Percentiles rank a stretch among this genome's conserved stretches.
Conservation (phyloP, 2,329 filamentous ascomycete genomes). For the Bisporella sp. region DNA sequence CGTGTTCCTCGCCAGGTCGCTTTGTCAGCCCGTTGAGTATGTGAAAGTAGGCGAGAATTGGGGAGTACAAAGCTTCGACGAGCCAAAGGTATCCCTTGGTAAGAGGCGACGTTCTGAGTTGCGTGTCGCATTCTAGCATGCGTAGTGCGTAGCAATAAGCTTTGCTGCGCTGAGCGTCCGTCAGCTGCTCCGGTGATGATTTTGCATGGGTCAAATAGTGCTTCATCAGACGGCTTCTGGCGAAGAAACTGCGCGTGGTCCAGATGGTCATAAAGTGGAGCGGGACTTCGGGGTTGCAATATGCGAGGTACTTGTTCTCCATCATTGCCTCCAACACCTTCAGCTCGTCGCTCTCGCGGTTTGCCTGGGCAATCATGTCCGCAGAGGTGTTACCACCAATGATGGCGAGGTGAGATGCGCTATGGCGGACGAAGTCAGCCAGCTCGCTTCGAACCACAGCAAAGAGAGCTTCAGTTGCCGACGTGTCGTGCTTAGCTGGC, state of each 20-base stretch:
- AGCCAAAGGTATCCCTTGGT: conserved; percentile 22
- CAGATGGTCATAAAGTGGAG: conserved; percentile 29
- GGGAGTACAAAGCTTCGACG: conserved; percentile 17
- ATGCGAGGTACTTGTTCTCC: conserved; percentile 35
- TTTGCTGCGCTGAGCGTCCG: conserved; percentile 22
- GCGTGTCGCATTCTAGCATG: conserved; percentile 23
- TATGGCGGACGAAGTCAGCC: conserved; percentile 32
- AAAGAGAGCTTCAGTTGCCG: conserved; percentile 53
- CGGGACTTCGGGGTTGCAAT: conserved; percentile 33
- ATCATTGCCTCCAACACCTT: conserved; percentile 30
- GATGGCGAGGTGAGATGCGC: conserved; percentile 13
- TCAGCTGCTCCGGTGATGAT: conserved; percentile 13
- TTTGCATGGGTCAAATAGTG: conserved; percentile 19
- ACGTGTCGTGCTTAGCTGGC: conserved; percentile 40
- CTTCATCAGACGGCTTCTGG: conserved; percentile 23
- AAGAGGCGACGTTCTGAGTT: conserved; percentile 15
- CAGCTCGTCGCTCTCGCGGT: conserved; percentile 12
- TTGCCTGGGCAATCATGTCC: conserved; percentile 14
- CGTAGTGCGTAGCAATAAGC: conserved; percentile 20
- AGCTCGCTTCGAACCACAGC: conserved; percentile 50
- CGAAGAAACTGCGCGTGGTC: conserved; percentile 16
- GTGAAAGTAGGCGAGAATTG: conserved; percentile 21
- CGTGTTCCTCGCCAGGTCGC: conserved; percentile 12
- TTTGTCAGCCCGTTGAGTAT: conserved; percentile 18
- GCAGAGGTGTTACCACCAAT: too few relatives aligned